Evolutionary conservation across 2,329 filamentous ascomycete genomes (phyloP).

Genomic region (Arthrobotrys sinensis): DNA sequence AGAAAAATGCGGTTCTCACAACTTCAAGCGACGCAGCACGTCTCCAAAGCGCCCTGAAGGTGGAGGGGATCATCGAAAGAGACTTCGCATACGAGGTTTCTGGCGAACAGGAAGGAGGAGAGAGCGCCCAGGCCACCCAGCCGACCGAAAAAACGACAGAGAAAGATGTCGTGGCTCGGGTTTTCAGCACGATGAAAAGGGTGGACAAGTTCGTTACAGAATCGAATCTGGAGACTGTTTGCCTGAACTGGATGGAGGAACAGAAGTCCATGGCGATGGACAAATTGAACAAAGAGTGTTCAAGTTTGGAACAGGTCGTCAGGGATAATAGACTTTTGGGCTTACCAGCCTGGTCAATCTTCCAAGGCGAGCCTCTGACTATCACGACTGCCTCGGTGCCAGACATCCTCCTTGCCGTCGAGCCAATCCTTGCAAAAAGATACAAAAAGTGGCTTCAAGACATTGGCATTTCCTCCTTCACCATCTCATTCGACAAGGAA

Average conservation of each 20-base stretch:
- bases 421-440: background rate
- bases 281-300: background rate
- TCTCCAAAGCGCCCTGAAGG: background rate
- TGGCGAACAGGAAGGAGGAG: background rate
- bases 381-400: background rate
- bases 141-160: too few species aligned
- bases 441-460: background rate
- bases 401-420: background rate
- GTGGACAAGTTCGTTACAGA: constrained; percentile 6
- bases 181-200: background rate
- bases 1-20: too few species aligned
- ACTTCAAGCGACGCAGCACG: background rate
- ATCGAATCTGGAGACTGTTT: background rate
- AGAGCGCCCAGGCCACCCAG: too few species aligned
- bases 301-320: background rate
- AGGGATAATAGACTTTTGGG: background rate
- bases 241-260: background rate
- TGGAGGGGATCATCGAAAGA: background rate
- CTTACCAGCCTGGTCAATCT: background rate
- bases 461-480: background rate
- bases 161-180: background rate
- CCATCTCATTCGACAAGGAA: background rate
- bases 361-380: background rate
- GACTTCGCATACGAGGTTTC: background rate
- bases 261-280: background rate